A percentile compares a stretch with the other conserved stretches of the same genome.
phyloP scores from a whole-genome alignment of 108 stramenopile species.

The Nitzschia sp. region DNA sequence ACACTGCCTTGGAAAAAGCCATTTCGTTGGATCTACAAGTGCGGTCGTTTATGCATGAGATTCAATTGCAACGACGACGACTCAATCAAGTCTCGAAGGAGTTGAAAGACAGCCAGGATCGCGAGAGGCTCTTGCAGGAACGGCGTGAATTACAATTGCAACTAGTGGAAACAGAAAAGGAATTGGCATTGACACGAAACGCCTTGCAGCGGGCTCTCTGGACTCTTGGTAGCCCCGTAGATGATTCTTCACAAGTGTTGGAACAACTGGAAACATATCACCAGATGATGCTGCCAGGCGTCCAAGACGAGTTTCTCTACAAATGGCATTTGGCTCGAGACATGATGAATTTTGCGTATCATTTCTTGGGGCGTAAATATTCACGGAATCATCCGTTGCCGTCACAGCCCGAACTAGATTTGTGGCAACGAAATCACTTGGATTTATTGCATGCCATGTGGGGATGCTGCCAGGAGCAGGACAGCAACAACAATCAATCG shows the following conservation, averaged over 20 bases:
- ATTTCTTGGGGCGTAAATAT: background rate
- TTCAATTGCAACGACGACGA: background rate
- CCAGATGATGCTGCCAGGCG: no score
- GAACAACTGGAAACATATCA: no score
- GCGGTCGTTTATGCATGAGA: no score
- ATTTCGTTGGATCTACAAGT: no score
- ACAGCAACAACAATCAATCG: background rate
- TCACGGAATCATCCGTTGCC: background rate
- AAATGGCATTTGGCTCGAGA: background rate
- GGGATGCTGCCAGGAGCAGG: slow-evolving; percentile 2
- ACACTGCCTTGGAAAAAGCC: background rate
- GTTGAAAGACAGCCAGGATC: background rate
- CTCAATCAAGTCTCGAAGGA: background rate
- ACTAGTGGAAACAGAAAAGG: background rate
- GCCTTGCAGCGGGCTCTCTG: background rate
- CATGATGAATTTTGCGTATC: background rate
- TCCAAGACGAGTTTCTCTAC: no score
- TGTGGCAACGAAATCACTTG: background rate
- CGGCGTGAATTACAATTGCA: background rate
- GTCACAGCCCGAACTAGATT: background rate
- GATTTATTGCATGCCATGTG: slow-evolving; percentile 9
- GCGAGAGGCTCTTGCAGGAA: background rate
- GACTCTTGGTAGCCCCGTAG: background rate
- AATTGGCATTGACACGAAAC: background rate
- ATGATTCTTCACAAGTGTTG: no score